Evolutionary conservation across 176 grass and related monocot species (phyloP).

Genomic region (Pharus latifolius): DNA sequence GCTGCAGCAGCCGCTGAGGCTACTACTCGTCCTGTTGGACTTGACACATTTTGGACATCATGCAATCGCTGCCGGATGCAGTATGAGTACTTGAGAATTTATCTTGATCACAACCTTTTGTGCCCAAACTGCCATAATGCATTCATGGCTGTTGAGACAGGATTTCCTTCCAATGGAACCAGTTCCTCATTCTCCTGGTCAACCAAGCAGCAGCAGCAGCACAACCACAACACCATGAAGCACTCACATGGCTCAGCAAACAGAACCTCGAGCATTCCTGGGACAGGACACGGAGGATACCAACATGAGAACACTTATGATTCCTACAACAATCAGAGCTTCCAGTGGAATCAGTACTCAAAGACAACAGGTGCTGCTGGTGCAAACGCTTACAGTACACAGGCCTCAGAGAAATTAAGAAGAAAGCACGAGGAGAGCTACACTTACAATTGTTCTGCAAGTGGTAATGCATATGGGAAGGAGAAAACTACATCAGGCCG

Average conservation of each 20-base stretch:
- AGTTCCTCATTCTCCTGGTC: slow-evolving; percentile 34
- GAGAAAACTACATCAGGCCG: slow-evolving; percentile 19
- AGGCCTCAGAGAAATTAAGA: slow-evolving; percentile 15
- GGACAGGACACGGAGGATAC: slow-evolving; percentile 17
- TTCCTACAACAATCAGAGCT: slow-evolving; percentile 46
- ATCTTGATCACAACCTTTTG: slow-evolving; percentile 68
- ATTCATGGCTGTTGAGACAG: slow-evolving; percentile 56
- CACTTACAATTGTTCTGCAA: slow-evolving; percentile 29
- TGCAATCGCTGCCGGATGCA: slow-evolving; percentile 68
- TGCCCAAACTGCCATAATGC: slow-evolving; percentile 72
- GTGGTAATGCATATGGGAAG: slow-evolving; percentile 21
- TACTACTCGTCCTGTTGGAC: slow-evolving; percentile 10
- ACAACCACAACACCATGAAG: slow-evolving; percentile 20
- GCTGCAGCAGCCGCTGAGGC: background rate
- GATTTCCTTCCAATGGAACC: slow-evolving; percentile 39
- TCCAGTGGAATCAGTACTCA: slow-evolving; percentile 40
- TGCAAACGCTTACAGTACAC: slow-evolving; percentile 10
- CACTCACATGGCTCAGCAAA: slow-evolving; percentile 20
- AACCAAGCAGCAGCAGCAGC: slow-evolving; percentile 12
- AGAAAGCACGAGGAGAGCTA: slow-evolving; percentile 46
- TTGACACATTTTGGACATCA: slow-evolving; percentile 64
- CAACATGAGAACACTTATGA: slow-evolving; percentile 39
- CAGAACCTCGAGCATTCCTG: slow-evolving; percentile 17
- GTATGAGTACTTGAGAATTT: slow-evolving; percentile 71
- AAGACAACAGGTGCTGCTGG: slow-evolving; percentile 18